Evolutionary conservation across 257 asterid species (phyloP).

Genomic region (Cordia subcordata): DNA sequence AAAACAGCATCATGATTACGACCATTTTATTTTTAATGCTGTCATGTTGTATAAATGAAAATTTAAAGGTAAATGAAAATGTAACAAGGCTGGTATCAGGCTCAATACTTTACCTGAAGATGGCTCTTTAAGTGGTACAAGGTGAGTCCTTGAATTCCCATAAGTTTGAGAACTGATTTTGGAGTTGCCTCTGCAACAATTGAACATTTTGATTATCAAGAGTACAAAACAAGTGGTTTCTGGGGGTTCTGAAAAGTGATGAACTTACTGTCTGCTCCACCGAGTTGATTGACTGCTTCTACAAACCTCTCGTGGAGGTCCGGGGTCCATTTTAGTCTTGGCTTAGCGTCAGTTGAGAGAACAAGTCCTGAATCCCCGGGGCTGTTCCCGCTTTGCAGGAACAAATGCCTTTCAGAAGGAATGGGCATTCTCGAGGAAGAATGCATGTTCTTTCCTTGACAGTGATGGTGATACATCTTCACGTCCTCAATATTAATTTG

Average conservation of each 20-base stretch:
- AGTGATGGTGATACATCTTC: conserved; percentile 67
- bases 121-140: conserved; percentile 93
- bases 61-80: no score
- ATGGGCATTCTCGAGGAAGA: conserved; percentile 60
- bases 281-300: conserved; percentile 94
- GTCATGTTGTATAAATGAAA: no score
- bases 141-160: conserved; percentile 93
- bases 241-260: conserved; percentile 15
- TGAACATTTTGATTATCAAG: not conserved
- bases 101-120: conserved; percentile 64
- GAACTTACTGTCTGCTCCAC: conserved; percentile 97
- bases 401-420: conserved; percentile 65
- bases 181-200: conserved; percentile 87
- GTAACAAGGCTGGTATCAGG: not conserved
- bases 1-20: not conserved
- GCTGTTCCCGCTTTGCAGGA: conserved; percentile 60
- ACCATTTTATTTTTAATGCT: not conserved
- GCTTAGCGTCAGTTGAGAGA: conserved; percentile 97
- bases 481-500: conserved; percentile 24
- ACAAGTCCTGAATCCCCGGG: conserved; percentile 84
- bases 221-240: not conserved
- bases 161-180: conserved; percentile 90
- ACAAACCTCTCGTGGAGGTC: conserved; percentile 87
- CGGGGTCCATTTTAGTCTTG: conserved; percentile 90
- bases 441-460: conserved; percentile 54